Percentiles rank a stretch among this genome's conserved stretches.
Evolutionary conservation across 2,329 filamentous ascomycete species (phyloP).

Genomic region (Mycosphaerella sp.): DNA sequence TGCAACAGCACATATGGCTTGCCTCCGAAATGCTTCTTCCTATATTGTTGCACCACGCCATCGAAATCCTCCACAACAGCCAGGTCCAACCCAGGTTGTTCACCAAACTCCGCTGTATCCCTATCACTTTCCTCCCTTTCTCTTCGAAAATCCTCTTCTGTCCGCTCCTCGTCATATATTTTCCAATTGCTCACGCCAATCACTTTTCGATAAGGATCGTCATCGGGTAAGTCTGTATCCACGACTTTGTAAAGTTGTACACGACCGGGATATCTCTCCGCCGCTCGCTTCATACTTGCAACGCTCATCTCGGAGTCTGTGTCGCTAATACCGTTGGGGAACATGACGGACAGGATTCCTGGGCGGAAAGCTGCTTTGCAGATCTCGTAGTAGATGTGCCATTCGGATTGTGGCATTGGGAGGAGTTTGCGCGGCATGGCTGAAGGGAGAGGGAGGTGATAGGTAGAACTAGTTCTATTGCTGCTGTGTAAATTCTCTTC

Average conservation of each 20-base stretch:
- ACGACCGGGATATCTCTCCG: slow-evolving; percentile 18
- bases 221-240: slow-evolving; percentile 26
- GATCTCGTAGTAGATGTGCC: slow-evolving; percentile 23
- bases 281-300: slow-evolving; percentile 9
- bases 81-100: slow-evolving; percentile 19
- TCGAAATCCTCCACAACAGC: slow-evolving; percentile 24
- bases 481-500: neutral
- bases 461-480: neutral
- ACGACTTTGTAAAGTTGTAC: slow-evolving; percentile 26
- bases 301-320: slow-evolving; percentile 13
- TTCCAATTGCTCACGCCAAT: slow-evolving; percentile 32
- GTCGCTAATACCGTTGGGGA: slow-evolving; percentile 25
- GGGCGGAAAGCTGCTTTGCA: slow-evolving; percentile 25
- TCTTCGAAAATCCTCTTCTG: slow-evolving; percentile 24
- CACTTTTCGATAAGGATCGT: slow-evolving; percentile 22
- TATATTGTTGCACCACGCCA: slow-evolving; percentile 13
- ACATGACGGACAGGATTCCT: slow-evolving; percentile 30
- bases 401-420: slow-evolving; percentile 25
- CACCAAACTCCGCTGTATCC: slow-evolving; percentile 17
- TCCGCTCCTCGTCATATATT: slow-evolving; percentile 26
- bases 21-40: slow-evolving; percentile 25
- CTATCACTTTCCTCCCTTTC: slow-evolving; percentile 23
- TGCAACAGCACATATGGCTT: slow-evolving; percentile 28
- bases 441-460: neutral
- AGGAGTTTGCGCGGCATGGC: slow-evolving; percentile 29